These are phyloP conservation scores for Solanum arcanum DNA, from an alignment of 257 asterid genomes.

Conservation along the genomic window DNA sequence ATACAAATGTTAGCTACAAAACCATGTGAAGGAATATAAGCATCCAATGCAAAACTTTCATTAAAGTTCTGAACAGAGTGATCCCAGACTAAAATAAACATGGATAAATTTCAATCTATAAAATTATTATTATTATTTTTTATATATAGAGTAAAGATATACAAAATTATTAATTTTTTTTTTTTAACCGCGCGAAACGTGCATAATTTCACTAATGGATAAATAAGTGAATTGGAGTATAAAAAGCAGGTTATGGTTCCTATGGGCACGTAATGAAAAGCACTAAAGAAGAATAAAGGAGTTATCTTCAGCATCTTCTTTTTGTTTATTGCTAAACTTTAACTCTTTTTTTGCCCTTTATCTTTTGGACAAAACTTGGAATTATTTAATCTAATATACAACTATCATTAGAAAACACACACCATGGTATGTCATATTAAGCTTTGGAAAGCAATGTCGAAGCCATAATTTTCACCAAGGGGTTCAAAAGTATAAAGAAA, in stretches of 20 bases:
- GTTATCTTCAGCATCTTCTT: constrained; percentile 28
- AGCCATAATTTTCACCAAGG: background rate
- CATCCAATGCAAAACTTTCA: background rate
- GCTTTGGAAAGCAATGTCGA: background rate
- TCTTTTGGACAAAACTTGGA: background rate
- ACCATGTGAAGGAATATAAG: background rate
- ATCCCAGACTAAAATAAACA: background rate
- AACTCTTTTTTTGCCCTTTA: constrained; percentile 8
- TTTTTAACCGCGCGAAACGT: background rate
- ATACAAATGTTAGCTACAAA: background rate
- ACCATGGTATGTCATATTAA: background rate
- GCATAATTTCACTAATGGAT: background rate
- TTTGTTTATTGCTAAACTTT: constrained; percentile 16
- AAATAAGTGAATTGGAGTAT: background rate
- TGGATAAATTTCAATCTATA: background rate
- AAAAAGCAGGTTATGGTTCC: background rate
- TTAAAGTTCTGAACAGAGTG: background rate
- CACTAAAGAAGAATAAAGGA: constrained; percentile 19
- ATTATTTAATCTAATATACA: background rate
- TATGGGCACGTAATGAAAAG: background rate
- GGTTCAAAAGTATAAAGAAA: no score
- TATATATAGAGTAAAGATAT: no score
- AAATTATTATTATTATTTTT: no score
- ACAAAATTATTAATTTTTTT: no score
- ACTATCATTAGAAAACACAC: background rate